Base-by-base conservation (phyloP, 331 rosid species). In the Dryas integrifolia region DNA sequence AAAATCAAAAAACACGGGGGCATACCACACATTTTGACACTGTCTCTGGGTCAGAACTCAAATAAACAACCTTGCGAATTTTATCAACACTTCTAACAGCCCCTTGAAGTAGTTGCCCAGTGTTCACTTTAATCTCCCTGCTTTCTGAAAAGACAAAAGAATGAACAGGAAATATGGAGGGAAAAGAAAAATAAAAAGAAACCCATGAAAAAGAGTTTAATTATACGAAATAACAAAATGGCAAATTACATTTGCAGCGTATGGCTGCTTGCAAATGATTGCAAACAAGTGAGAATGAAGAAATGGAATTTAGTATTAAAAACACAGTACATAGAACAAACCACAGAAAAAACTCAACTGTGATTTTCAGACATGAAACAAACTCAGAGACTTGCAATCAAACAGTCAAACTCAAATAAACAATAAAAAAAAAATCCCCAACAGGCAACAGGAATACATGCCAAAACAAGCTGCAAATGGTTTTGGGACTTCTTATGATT, bases 11-110 rank as follows among this genome's bases (percentile, higher is more conserved):
- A 16, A 47, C 24, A 51, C 24, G 53, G 58, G 72, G 70, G 60
- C 85, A 78, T 88, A 94, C 98, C 95, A 85, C 96, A 74, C 74
- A 79, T 80, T 83, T 94, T 71, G 96, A 84, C 74, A 94, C 82
- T 15, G 83, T 80, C 75, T 84, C 93, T 21, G 83, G 82, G 76
- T 88, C 92, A 59, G 88, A 80, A 82, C 83, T 88, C 76, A 92
- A 47, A 82, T 89, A 82, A 71, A 95, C 87, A 79, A 95, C 96
- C 82, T 85, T 87, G 70, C 88, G 93, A 76, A 65, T 79, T 85
- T 85, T 95, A 75, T 95, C 99, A 46, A 92, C 55, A 69, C 84
- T 92, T 84, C 74, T 85, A 72, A 95, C 96, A 75, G 88, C 82
- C 26, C 96, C 96, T 73, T 88, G 97, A 53, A 92, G 76, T 83